Percentiles rank a stretch among this genome's conserved stretches.
Conservation (phyloP, 768 basidiomycete genomes). For the Pleurotus salmoneostramineus region DNA sequence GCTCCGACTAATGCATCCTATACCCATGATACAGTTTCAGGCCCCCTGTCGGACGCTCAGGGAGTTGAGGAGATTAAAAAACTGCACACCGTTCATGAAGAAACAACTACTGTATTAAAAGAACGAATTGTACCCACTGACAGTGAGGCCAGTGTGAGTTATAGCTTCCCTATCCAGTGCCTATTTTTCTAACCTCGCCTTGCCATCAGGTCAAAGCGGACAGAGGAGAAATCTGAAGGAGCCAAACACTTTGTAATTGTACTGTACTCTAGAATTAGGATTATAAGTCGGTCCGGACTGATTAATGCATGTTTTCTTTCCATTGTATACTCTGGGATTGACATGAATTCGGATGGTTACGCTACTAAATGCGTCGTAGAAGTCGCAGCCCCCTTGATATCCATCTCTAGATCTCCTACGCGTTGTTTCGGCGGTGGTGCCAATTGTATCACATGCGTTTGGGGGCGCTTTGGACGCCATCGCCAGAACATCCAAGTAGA, state of each 20-base stretch:
- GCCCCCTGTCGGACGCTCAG: slow-evolving; percentile 35
- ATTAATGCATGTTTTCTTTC: neutral
- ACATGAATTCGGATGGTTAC: no score
- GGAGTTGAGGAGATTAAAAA: slow-evolving; percentile 26
- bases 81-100: slow-evolving; percentile 21
- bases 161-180: no score
- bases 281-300: neutral
- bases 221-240: neutral
- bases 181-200: neutral
- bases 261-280: neutral
- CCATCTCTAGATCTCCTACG: neutral
- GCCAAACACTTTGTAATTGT: neutral
- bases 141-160: slow-evolving; percentile 27
- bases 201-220: slow-evolving; percentile 25
- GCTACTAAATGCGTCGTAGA: no score
- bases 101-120: slow-evolving; percentile 14
- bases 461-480: neutral
- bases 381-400: neutral
- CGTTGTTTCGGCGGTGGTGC: neutral
- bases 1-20: slow-evolving; percentile 33
- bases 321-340: no score
- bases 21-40: slow-evolving; percentile 37
- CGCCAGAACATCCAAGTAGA: slow-evolving; percentile 11
- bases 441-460: neutral
- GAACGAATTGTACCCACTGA: slow-evolving; percentile 18